Conservation (phyloP, 2,329 filamentous ascomycete species). For the Pleochaeta shiraiana region DNA sequence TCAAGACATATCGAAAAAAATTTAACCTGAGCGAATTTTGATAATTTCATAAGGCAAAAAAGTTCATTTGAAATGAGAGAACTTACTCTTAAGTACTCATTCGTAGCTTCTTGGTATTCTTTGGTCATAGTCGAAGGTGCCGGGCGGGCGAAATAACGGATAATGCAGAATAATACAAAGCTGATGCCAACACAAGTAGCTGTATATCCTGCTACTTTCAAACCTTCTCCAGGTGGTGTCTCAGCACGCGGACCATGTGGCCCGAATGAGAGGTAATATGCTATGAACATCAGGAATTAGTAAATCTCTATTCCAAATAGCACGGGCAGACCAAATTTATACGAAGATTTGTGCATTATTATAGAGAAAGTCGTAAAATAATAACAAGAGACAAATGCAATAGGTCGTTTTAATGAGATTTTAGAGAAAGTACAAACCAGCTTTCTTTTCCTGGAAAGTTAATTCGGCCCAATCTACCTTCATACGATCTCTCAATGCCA, state of each 20-base stretch:
- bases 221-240: slow-evolving; percentile 63
- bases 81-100: slow-evolving; percentile 82
- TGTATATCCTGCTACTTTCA: slow-evolving; percentile 57
- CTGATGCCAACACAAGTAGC: slow-evolving; percentile 42
- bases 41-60: too few relatives aligned
- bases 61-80: background rate
- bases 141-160: slow-evolving; percentile 50
- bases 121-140: slow-evolving; percentile 76
- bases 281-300: too few relatives aligned
- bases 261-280: slow-evolving; percentile 98
- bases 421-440: slow-evolving; percentile 50
- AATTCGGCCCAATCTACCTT: slow-evolving; percentile 93
- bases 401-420: too few relatives aligned
- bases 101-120: slow-evolving; percentile 90
- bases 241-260: slow-evolving; percentile 80
- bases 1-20: too few relatives aligned
- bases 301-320: too few relatives aligned
- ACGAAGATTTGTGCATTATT: too few relatives aligned
- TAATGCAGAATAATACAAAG: slow-evolving; percentile 45
- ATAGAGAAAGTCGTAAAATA: too few relatives aligned
- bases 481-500: slow-evolving; percentile 95
- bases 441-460: slow-evolving; percentile 96
- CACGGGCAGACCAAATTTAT: too few relatives aligned
- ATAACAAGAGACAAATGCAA: too few relatives aligned
- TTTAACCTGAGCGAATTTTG: background rate